phyloP scores from a whole-genome alignment of 768 basidiomycete species.

The Kockovaella imperatae region DNA sequence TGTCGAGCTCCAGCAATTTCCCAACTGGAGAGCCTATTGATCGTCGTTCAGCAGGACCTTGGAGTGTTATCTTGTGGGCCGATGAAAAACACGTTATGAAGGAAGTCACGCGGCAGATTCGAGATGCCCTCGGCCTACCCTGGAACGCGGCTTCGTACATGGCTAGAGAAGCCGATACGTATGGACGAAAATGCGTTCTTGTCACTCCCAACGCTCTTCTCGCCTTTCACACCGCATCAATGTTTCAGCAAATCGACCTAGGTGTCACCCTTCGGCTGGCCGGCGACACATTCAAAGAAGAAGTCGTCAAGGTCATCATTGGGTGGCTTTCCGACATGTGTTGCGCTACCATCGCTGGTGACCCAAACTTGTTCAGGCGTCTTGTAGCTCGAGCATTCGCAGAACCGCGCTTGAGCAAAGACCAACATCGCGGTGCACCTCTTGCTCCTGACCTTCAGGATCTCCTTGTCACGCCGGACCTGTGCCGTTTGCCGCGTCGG shows the following conservation, averaged over 20 bases:
- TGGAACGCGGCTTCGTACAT: slow-evolving; percentile 22
- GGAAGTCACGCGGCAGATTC: slow-evolving; percentile 56
- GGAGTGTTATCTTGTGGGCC: slow-evolving; percentile 72
- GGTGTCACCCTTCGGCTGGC: slow-evolving; percentile 82
- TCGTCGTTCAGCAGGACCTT: slow-evolving; percentile 20
- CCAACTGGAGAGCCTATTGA: slow-evolving; percentile 9
- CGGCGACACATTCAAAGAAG: slow-evolving; percentile 81
- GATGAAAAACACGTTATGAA: slow-evolving; percentile 94
- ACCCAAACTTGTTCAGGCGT: slow-evolving; percentile 28
- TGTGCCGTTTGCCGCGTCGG: not conserved
- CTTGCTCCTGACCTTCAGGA: slow-evolving; percentile 21
- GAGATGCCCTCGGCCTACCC: slow-evolving; percentile 31
- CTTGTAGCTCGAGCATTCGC: slow-evolving; percentile 22
- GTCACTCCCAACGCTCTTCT: slow-evolving; percentile 53
- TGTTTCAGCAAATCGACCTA: slow-evolving; percentile 78
- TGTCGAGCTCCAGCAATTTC: not conserved
- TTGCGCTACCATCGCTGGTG: slow-evolving; percentile 23
- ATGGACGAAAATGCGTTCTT: slow-evolving; percentile 75
- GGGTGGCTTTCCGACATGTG: slow-evolving; percentile 35
- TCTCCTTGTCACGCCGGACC: slow-evolving; percentile 11
- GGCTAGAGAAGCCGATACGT: slow-evolving; percentile 30
- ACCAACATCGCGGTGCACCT: slow-evolving; percentile 12
- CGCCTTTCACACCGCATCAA: slow-evolving; percentile 69
- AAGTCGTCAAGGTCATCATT: slow-evolving; percentile 71
- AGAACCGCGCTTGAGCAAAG: slow-evolving; percentile 10